Base-by-base conservation (phyloP, 2,329 filamentous ascomycete genomes). In the Sporothrix humicola region DNA sequence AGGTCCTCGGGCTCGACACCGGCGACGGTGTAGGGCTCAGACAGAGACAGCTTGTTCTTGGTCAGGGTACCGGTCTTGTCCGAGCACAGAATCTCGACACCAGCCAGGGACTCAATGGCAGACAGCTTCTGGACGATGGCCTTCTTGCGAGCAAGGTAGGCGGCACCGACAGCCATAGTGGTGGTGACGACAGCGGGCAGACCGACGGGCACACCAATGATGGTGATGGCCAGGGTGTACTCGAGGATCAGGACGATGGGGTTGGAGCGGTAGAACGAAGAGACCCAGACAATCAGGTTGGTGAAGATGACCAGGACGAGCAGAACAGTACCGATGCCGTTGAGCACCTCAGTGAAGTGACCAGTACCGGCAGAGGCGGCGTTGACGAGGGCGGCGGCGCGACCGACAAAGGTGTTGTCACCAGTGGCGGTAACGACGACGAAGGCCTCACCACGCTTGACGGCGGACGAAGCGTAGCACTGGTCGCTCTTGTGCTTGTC, bases 61-160 rank as follows among this genome's bases (percentile, higher is more conserved):
- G 94, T 97, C 81, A 97, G 85, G 74, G 94, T 97, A 85, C 94
- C 94, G 44, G 94, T 97, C 89, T 97, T 97, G 88, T 97, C 94
- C 71, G 94, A 95, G 87, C 94, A 97, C 73, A 97, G 92, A 82
- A 97, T 96, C 84, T 97, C 92, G 76, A 97, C 94, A 86, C 94
- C 94, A 81, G 94, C 94, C 77, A 97, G 88, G 37, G 94, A 97
- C 86, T 97, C 94, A 76, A 97, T 97, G 77, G 94, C 94, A 48
- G 92, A 94, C 71, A 97, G 90, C 87, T 95, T 97, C 86, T 97
- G 94, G 77, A 97, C 94, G 77, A 97, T 97, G 72, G 94, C 94
- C 86, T 95, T 90, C 88, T 95, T 95, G 87, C 94, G 95, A 79
- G 94, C 94, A 74, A 97, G 89, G 83, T 96, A 96, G 76, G 93